Conservation (phyloP, 108 stramenopile genomes). For the Cylindrotheca fusiformis region DNA sequence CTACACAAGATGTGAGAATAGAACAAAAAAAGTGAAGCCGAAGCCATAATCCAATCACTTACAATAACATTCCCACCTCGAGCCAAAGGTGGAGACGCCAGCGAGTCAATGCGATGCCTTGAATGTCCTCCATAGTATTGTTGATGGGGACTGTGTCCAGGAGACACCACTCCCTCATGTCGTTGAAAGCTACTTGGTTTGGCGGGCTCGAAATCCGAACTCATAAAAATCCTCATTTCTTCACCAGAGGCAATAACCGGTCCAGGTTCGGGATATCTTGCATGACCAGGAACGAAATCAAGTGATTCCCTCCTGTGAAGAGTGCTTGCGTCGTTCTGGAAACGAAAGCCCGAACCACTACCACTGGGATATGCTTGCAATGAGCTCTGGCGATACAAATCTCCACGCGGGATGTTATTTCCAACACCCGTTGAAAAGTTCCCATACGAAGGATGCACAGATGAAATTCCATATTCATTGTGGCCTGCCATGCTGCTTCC, state of each 20-base stretch:
- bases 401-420: neutral
- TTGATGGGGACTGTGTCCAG: constrained; percentile 23
- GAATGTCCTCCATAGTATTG: constrained; percentile 14
- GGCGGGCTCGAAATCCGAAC: constrained; percentile 9
- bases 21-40: no score
- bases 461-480: no score
- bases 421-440: neutral
- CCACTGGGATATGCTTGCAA: constrained; percentile 9
- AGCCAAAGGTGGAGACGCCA: constrained; percentile 9
- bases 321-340: neutral
- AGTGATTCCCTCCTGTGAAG: constrained; percentile 14
- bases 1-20: no score
- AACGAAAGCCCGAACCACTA: neutral
- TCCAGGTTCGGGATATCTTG: constrained; percentile 9
- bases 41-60: neutral
- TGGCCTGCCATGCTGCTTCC: no score
- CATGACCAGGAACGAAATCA: constrained; percentile 27
- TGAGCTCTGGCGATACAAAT: constrained; percentile 9
- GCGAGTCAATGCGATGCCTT: constrained; percentile 10
- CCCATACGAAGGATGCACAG: neutral
- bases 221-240: constrained; percentile 18
- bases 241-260: constrained; percentile 15
- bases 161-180: constrained; percentile 17
- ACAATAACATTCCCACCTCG: constrained; percentile 3
- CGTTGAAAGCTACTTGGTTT: constrained; percentile 4